Conservation (phyloP, 192 early-diverging fungal species). For the Diversispora epigaea region DNA sequence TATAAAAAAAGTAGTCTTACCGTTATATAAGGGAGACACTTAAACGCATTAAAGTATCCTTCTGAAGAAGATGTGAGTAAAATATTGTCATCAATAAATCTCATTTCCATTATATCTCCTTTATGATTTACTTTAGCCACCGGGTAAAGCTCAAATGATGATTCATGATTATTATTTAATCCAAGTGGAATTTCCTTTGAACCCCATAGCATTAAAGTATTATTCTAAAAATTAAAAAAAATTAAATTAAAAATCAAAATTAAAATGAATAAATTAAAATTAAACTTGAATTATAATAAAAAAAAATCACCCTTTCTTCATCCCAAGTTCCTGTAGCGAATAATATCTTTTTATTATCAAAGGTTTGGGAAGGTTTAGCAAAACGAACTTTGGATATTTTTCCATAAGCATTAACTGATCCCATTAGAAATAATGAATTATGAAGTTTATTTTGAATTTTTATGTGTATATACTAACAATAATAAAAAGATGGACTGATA, state of each 20-base stretch:
- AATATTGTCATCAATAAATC: slow-evolving; percentile 17
- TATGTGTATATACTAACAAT: no score
- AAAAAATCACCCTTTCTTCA: slow-evolving; percentile 16
- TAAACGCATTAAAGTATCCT: slow-evolving; percentile 24
- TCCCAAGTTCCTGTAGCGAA: slow-evolving; percentile 36
- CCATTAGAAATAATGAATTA: no score
- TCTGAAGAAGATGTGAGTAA: slow-evolving; percentile 28
- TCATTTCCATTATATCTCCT: slow-evolving; percentile 30
- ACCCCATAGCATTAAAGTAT: slow-evolving; percentile 22
- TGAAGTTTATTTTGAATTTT: no score
- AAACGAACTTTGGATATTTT: slow-evolving; percentile 35
- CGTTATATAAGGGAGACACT: not conserved
- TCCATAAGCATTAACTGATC: not conserved
- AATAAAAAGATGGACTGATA: no score
- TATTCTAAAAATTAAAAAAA: slow-evolving; percentile 34
- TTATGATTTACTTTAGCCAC: slow-evolving; percentile 18
- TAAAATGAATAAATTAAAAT: not conserved
- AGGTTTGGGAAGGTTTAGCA: not conserved
- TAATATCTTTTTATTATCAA: slow-evolving; percentile 10
- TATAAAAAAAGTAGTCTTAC: not conserved
- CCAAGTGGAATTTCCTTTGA: not conserved
- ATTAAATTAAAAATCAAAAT: not conserved
- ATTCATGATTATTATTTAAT: not conserved
- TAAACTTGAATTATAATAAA: not conserved
- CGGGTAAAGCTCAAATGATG: not conserved